Evolutionary conservation across 1,284 basidiomycete genomes (phyloP).

Genomic region (Athelia sp.): DNA sequence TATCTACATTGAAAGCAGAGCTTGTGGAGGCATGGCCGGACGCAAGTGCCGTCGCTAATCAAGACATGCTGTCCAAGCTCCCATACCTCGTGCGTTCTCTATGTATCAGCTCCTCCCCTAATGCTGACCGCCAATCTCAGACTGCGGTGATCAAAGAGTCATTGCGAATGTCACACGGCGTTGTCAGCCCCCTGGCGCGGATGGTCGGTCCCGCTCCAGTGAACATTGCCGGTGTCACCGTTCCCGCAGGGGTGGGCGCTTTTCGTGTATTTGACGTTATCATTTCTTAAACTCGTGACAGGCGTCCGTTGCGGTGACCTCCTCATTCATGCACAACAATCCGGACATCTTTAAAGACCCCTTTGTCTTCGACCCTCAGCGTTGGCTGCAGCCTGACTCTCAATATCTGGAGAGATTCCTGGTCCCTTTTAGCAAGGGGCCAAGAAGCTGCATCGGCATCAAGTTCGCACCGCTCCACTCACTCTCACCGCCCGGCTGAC

Average conservation of each 20-base stretch:
- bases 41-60: constrained; percentile 12
- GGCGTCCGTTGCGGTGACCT: constrained; percentile 17
- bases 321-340: constrained; percentile 19
- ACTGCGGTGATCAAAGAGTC: constrained; percentile 29
- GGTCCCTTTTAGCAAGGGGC: constrained; percentile 31
- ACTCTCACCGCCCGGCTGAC: not conserved
- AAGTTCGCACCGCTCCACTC: constrained; percentile 20
- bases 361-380: constrained; percentile 19
- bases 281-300: constrained; percentile 1
- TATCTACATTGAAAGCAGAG: constrained; percentile 17
- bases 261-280: not conserved
- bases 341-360: constrained; percentile 21
- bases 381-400: constrained; percentile 25
- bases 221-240: constrained; percentile 17
- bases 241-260: constrained; percentile 25
- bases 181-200: constrained; percentile 26
- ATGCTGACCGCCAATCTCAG: constrained; percentile 8
- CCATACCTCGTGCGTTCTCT: constrained; percentile 26
- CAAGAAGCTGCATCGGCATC: constrained; percentile 30
- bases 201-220: constrained; percentile 22
- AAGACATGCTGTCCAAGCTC: constrained; percentile 22
- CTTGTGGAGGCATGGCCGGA: constrained; percentile 24
- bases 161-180: constrained; percentile 25
- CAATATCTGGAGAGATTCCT: constrained; percentile 24
- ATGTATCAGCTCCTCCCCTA: not conserved